Conservation (phyloP, 257 asterid genomes). For the Rubia yunnanensis region DNA sequence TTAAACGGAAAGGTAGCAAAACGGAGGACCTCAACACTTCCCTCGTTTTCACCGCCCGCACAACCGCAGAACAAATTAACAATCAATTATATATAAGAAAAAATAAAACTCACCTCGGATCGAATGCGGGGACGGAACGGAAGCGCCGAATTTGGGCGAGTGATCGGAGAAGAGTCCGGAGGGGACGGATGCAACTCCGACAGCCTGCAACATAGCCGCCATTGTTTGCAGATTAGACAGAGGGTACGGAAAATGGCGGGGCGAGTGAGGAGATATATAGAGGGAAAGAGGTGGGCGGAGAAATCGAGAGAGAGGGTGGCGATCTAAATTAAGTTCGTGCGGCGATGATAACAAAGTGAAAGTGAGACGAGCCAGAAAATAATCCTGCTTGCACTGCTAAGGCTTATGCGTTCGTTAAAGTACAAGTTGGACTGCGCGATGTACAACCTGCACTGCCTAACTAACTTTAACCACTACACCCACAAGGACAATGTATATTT, state of each 20-base stretch:
- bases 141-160: conserved; percentile 18
- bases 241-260: neutral
- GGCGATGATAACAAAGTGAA: conserved; percentile 19
- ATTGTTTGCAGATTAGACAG: conserved; percentile 9
- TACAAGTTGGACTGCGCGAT: neutral
- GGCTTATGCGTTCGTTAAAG: neutral
- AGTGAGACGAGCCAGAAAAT: neutral
- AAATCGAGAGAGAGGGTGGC: conserved; percentile 9
- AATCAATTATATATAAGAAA: no score
- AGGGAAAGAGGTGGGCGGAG: conserved; percentile 9
- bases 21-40: neutral
- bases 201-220: conserved; percentile 47
- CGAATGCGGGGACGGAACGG: conserved; percentile 19
- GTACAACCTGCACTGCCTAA: neutral
- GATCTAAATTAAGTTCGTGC: conserved; percentile 12
- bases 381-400: neutral
- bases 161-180: conserved; percentile 36
- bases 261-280: conserved; percentile 6
- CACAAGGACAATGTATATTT: no score
- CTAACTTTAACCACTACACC: conserved; percentile 7
- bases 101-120: conserved; percentile 26
- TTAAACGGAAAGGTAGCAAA: conserved; percentile 1
- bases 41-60: neutral
- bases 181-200: conserved; percentile 34
- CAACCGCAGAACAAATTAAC: neutral